Percentiles rank a stretch among this genome's conserved stretches.
Conservation (phyloP, 2,329 filamentous ascomycete genomes). For the Venturia asperata region DNA sequence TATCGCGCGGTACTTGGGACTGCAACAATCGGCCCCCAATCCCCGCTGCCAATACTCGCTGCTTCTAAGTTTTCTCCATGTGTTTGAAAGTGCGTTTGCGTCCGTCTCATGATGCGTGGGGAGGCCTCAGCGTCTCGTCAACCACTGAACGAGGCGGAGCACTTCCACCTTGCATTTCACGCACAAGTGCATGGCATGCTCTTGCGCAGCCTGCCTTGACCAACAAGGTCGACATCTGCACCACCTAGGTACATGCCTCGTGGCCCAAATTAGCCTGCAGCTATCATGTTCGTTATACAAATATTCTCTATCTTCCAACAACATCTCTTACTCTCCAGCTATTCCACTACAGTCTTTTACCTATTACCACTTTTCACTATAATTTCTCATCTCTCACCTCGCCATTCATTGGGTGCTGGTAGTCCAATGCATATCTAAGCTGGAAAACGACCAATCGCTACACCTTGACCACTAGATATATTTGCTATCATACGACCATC, state of each 20-base stretch:
- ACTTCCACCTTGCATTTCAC: constrained; percentile 6
- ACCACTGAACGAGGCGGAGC: constrained; percentile 10
- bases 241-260: neutral
- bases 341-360: constrained; percentile 15
- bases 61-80: neutral
- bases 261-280: neutral
- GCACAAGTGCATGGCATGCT: neutral
- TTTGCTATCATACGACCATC: neutral
- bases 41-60: constrained; percentile 9
- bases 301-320: neutral
- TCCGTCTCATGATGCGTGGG: constrained; percentile 9
- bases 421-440: constrained; percentile 1
- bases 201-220: constrained; percentile 8
- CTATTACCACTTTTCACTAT: neutral
- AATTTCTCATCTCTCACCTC: neutral
- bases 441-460: neutral
- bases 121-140: constrained; percentile 12
- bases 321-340: neutral
- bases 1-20: constrained; percentile 4
- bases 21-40: neutral
- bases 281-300: constrained; percentile 5
- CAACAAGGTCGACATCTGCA: constrained; percentile 4
- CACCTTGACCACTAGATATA: neutral
- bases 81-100: constrained; percentile 9
- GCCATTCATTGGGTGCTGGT: constrained; percentile 11